Evolutionary conservation across 768 basidiomycete species (phyloP).

Genomic region (Cantharellus anzutake): DNA sequence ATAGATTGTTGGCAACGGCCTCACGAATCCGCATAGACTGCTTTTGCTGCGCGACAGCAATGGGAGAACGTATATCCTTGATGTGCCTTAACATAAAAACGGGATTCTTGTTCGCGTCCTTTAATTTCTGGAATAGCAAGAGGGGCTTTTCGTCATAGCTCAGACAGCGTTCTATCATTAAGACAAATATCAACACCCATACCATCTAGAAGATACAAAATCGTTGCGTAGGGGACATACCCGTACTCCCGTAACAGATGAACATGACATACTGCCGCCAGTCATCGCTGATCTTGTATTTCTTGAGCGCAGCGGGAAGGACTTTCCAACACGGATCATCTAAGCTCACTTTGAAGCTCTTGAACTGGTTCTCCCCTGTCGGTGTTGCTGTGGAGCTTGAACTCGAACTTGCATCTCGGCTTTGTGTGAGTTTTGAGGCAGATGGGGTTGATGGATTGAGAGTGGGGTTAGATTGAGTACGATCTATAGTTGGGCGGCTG

Average conservation of each 20-base stretch:
- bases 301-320: conserved; percentile 90
- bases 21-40: conserved; percentile 47
- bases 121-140: conserved; percentile 89
- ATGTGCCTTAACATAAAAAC: conserved; percentile 98
- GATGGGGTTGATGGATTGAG: not conserved
- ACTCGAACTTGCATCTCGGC: not conserved
- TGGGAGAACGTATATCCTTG: conserved; percentile 92
- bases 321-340: conserved; percentile 99
- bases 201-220: conserved; percentile 14
- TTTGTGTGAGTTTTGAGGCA: not conserved
- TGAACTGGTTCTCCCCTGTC: conserved; percentile 20
- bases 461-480: not conserved
- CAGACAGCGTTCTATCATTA: conserved; percentile 62
- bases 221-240: conserved; percentile 23
- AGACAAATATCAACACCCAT: conserved; percentile 33
- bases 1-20: conserved; percentile 2
- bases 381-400: not conserved
- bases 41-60: conserved; percentile 91
- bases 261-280: conserved; percentile 99
- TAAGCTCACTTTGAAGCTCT: conserved; percentile 92
- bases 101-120: conserved; percentile 92
- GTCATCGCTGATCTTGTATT: conserved; percentile 96
- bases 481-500: not conserved
- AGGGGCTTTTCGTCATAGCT: conserved; percentile 97
- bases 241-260: conserved; percentile 88